Conservation (phyloP, 805 yeast species). For the Metschnikowia baotianmanensis region DNA sequence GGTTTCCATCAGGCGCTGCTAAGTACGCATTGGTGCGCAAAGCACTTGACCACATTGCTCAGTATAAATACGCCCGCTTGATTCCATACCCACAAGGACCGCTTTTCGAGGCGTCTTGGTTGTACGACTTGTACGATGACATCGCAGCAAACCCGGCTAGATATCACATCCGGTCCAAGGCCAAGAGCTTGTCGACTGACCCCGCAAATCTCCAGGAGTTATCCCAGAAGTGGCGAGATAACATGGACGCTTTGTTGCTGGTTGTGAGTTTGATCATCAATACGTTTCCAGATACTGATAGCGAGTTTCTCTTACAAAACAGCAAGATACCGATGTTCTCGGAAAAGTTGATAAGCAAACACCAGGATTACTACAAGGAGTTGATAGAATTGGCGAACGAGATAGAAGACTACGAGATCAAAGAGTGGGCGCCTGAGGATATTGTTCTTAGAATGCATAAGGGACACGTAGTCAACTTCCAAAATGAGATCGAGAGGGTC, state of each 20-base stretch:
- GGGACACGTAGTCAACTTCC: constrained; percentile 4
- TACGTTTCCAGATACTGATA: constrained; percentile 29
- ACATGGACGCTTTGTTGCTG: constrained; percentile 24
- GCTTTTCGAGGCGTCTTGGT: constrained; percentile 28
- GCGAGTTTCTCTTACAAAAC: constrained; percentile 34
- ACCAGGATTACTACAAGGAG: constrained; percentile 22
- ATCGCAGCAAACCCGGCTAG: constrained; percentile 48
- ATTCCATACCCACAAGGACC: constrained; percentile 33
- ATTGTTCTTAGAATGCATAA: constrained; percentile 32
- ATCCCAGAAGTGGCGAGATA: constrained; percentile 18
- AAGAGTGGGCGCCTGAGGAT: constrained; percentile 40
- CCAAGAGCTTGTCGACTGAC: constrained; percentile 30
- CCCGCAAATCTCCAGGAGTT: constrained; percentile 38
- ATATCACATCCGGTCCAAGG: constrained; percentile 45
- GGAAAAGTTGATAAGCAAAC: constrained; percentile 22
- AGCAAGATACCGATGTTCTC: constrained; percentile 37
- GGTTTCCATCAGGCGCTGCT: constrained; percentile 56
- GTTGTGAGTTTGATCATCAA: constrained; percentile 31
- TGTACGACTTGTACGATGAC: constrained; percentile 41
- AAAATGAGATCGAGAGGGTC: constrained; percentile 4
- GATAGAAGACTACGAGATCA: constrained; percentile 32
- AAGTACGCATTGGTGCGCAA: constrained; percentile 43
- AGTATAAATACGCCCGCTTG: constrained; percentile 38
- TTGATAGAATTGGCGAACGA: constrained; percentile 23
- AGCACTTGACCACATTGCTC: constrained; percentile 34